Evolutionary conservation across 257 asterid species (phyloP).

Genomic region (Capsicum rhomboideum): DNA sequence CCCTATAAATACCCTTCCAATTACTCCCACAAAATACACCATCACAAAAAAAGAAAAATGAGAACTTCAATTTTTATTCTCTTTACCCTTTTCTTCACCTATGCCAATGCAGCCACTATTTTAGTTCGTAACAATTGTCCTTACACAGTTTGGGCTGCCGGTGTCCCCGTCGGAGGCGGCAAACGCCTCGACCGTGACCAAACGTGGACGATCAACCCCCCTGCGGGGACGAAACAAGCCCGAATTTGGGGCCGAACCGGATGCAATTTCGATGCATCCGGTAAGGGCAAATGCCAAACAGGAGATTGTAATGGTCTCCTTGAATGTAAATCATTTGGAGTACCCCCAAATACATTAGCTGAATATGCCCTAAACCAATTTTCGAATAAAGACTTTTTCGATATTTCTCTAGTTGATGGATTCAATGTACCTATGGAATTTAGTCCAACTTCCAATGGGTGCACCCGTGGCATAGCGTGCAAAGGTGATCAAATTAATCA

Average conservation of each 20-base stretch:
- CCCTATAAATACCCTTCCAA: background rate
- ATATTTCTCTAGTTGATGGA: conserved; percentile 40
- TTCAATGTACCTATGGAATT: conserved; percentile 40
- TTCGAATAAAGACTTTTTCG: conserved; percentile 22
- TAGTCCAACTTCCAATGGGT: conserved; percentile 27
- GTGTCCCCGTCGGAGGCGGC: conserved; percentile 41
- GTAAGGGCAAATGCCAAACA: conserved; percentile 35
- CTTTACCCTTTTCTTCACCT: conserved; percentile 2
- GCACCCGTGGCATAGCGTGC: conserved; percentile 6
- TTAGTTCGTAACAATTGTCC: conserved; percentile 42
- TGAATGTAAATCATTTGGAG: conserved; percentile 21
- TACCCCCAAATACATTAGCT: conserved; percentile 41
- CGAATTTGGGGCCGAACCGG: conserved; percentile 41
- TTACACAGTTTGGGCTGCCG: conserved; percentile 42
- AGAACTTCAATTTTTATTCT: background rate
- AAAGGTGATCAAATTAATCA: background rate
- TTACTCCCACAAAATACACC: background rate
- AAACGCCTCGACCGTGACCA: conserved; percentile 27
- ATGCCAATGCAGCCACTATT: conserved; percentile 26
- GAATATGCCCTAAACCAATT: conserved; percentile 34
- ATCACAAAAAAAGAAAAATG: background rate
- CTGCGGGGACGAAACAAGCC: conserved; percentile 24
- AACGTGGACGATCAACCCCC: conserved; percentile 33
- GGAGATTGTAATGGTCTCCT: conserved; percentile 43
- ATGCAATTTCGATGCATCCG: conserved; percentile 29